A percentile compares a stretch with the other conserved stretches of the same genome.
phyloP scores from a whole-genome alignment of 306 rosid genomes.

The Nissolia schottii region DNA sequence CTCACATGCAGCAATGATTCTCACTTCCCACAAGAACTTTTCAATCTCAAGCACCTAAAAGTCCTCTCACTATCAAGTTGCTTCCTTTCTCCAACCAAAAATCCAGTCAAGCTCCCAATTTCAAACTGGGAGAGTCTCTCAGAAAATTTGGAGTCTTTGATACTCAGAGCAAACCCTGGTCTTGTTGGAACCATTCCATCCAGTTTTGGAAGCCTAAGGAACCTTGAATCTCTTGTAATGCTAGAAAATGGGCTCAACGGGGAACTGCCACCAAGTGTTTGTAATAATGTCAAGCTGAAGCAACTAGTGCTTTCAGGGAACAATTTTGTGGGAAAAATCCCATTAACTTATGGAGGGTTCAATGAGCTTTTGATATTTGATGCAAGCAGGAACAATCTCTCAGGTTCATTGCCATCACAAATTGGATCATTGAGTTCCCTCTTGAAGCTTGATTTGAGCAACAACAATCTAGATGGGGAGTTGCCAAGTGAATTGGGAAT shows the following conservation, averaged over 20 bases:
- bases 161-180: conserved; percentile 47
- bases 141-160: conserved; percentile 42
- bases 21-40: conserved; percentile 34
- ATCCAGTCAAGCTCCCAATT: conserved; percentile 38
- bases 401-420: conserved; percentile 33
- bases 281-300: conserved; percentile 30
- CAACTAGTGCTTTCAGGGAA: conserved; percentile 46
- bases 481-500: conserved; percentile 36
- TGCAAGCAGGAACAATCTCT: conserved; percentile 42
- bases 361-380: conserved; percentile 43
- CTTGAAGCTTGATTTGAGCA: conserved; percentile 47
- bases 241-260: conserved; percentile 43
- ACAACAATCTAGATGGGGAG: conserved; percentile 34
- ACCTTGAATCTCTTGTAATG: conserved; percentile 44
- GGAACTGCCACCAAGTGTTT: conserved; percentile 33
- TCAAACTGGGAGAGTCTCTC: conserved; percentile 41
- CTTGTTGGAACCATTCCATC: conserved; percentile 47
- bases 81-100: conserved; percentile 27
- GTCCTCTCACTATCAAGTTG: conserved; percentile 39
- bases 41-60: conserved; percentile 47
- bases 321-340: conserved; percentile 33
- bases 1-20: conserved; percentile 28
- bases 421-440: conserved; percentile 36
- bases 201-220: conserved; percentile 33
- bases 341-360: conserved; percentile 28